A percentile compares a stretch with the other conserved stretches of the same genome.
phyloP scores from a whole-genome alignment of 2,329 filamentous ascomycete species.

The Furcasterigmium sp. region DNA sequence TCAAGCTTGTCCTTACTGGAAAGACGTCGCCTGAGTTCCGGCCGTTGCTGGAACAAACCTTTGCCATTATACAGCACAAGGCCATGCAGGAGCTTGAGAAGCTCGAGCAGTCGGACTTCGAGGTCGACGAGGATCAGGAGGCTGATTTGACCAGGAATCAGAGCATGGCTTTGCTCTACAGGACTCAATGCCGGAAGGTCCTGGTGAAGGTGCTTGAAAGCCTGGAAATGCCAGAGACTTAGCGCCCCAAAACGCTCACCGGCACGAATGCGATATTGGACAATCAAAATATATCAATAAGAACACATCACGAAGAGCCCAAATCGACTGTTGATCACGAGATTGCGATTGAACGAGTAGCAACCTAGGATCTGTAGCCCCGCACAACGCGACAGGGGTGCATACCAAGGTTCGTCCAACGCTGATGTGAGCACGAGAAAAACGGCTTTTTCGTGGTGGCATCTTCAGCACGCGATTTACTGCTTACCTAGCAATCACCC shows the following conservation, averaged over 20 bases:
- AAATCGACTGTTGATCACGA: too few relatives aligned
- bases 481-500: not conserved
- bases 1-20: slow-evolving; percentile 6
- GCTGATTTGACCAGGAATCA: slow-evolving; percentile 37
- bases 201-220: slow-evolving; percentile 38
- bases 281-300: too few relatives aligned
- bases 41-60: slow-evolving; percentile 25
- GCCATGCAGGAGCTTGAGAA: slow-evolving; percentile 36
- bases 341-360: too few relatives aligned
- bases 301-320: too few relatives aligned
- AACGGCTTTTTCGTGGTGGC: not conserved
- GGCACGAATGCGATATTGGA: too few relatives aligned
- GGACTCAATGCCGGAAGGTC: slow-evolving; percentile 41
- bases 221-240: slow-evolving; percentile 17
- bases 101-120: slow-evolving; percentile 40
- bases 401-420: not conserved
- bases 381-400: not conserved
- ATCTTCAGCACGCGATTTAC: not conserved
- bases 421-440: too few relatives aligned
- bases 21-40: slow-evolving; percentile 7
- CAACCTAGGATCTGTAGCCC: not conserved
- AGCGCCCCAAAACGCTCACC: too few relatives aligned
- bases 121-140: slow-evolving; percentile 32
- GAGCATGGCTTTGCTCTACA: slow-evolving; percentile 41
- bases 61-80: slow-evolving; percentile 36